Base-by-base conservation (phyloP, 2,329 filamentous ascomycete genomes). In the Aureobasidium sp. region DNA sequence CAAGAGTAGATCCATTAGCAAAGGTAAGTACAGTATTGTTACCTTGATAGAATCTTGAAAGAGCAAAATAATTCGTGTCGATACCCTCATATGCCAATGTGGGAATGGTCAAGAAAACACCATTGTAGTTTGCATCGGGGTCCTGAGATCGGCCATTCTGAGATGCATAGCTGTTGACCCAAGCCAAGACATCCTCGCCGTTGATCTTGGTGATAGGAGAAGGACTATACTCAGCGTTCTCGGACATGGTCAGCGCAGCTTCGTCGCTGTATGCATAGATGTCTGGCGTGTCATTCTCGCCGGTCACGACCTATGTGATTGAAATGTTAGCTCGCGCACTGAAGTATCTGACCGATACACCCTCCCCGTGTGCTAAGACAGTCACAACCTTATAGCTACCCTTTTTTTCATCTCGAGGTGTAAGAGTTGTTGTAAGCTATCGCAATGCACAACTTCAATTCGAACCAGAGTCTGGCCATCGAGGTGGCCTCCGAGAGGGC, bases 71-170 rank as follows among this genome's bases (percentile, higher is more conserved):
- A 6, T 26, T 36, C 12, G 39, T 36, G 39, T 44, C 41, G 27
- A 23, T 17, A n/a, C 8, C 67, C 66, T 64, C 70, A 72, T 20
- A 69, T 68, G n/a, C 71, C 70, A 41, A 71, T 13, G 71, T 62
- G 44, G 74, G 73, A 15, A 62, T 46, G 39, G 69, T 72, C 9
- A 70, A 68, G 62, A 78, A 76, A 1, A 77, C 55, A 1, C 68
- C 67, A 52, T 78, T 77, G 70, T 74, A 78, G 48, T 74, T 69
- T 6, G 73, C 72, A 62, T 78, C 74, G 1, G 72, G 72, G 60
- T 78, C 76, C 26, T 77, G 74, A 36, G 70, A 72, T 39, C 68
- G 66, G 8, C 60, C 62, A n/a, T 69, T 69, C 34, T 71, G 64
- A 0, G 66, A 57, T 29, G 75, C 73, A n/a, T 70, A 68, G 13